These are phyloP conservation scores for Beta corolliflora DNA, from an alignment of 179 eudicot genomes.

Conservation along the genomic window DNA sequence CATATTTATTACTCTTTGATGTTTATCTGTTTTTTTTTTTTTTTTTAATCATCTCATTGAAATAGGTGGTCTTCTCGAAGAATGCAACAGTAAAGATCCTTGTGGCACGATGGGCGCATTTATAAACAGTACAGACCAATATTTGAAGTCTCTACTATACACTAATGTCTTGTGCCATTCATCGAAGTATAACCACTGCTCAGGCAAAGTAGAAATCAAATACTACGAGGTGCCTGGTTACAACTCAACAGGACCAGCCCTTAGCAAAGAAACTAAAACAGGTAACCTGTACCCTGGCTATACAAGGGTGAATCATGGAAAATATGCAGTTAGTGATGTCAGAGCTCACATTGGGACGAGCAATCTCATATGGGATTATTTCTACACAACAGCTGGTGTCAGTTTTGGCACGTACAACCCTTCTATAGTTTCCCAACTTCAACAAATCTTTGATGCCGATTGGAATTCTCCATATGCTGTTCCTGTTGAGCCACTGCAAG, in stretches of 20 bases:
- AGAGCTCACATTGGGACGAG: constrained; percentile 93
- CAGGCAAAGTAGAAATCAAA: constrained; percentile 74
- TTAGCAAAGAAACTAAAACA: constrained; percentile 45
- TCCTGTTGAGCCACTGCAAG: constrained; percentile 56
- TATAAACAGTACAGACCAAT: constrained; percentile 65
- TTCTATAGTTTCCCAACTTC: constrained; percentile 67
- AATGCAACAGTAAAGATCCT: constrained; percentile 72
- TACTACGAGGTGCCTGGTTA: constrained; percentile 81
- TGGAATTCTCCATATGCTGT: constrained; percentile 82
- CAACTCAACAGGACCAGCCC: constrained; percentile 74
- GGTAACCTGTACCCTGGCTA: constrained; percentile 67
- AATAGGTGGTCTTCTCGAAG: constrained; percentile 74
- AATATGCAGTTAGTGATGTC: constrained; percentile 78
- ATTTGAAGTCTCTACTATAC: constrained; percentile 75
- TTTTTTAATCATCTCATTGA: not conserved
- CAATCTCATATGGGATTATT: constrained; percentile 81
- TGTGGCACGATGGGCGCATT: constrained; percentile 86
- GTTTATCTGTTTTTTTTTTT: not conserved
- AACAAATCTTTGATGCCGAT: constrained; percentile 82
- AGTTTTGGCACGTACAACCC: constrained; percentile 83
- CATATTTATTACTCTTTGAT: not conserved
- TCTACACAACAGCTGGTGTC: constrained; percentile 77
- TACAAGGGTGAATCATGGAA: constrained; percentile 85
- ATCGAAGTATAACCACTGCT: constrained; percentile 66
- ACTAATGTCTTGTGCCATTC: constrained; percentile 72